phyloP scores from a whole-genome alignment of 108 stramenopile genomes.

The Cyclotella atomus region DNA sequence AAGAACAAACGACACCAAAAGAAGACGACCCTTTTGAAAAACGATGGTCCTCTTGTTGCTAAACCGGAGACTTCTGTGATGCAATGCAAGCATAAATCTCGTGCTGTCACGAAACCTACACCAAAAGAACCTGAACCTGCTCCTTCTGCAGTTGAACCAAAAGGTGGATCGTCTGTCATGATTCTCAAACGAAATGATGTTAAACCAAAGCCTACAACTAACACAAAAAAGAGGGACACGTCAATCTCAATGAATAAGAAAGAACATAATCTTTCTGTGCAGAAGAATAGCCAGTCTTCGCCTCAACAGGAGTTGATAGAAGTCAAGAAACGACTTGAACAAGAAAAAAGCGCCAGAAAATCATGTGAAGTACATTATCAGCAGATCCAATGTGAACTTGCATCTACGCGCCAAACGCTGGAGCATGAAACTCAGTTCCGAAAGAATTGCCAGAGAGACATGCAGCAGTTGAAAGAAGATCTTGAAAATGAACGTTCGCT shows the following conservation, averaged over 20 bases:
- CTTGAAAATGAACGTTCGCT: constrained; percentile 16
- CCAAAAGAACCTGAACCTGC: neutral
- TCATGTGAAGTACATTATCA: neutral
- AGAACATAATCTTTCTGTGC: neutral
- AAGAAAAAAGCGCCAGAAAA: constrained; percentile 8
- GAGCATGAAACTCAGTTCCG: constrained; percentile 11
- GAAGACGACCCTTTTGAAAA: no score
- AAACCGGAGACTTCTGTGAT: no score
- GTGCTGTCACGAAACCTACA: neutral
- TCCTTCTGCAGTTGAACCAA: neutral
- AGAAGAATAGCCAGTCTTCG: neutral
- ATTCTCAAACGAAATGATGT: constrained; percentile 10
- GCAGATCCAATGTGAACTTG: neutral
- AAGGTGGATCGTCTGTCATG: neutral
- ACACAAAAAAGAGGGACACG: neutral
- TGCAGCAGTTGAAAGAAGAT: constrained; percentile 11
- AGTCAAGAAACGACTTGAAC: constrained; percentile 6
- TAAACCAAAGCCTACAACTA: neutral
- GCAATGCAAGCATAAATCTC: neutral
- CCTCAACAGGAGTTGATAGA: neutral
- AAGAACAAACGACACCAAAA: constrained; percentile 1
- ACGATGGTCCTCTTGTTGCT: no score
- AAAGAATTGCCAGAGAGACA: constrained; percentile 12
- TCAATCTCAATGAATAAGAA: neutral
- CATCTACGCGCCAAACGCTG: neutral